A percentile compares a stretch with the other conserved stretches of the same genome.
Conservation (phyloP, 2,329 filamentous ascomycete genomes). For the Xenoacremonium recifei region DNA sequence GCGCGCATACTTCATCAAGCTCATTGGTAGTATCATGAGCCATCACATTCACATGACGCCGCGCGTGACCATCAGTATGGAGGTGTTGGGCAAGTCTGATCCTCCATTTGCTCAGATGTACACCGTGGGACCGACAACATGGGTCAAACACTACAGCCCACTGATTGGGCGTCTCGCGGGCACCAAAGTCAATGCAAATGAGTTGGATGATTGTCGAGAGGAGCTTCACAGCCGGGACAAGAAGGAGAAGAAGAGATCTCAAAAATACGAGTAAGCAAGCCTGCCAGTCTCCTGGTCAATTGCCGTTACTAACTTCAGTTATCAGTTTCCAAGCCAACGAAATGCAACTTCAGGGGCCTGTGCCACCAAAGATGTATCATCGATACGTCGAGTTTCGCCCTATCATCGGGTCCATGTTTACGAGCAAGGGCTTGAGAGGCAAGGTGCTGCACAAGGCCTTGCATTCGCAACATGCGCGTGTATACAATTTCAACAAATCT, state of each 20-base stretch:
- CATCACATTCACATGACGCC: conserved; percentile 67
- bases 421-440: conserved; percentile 71
- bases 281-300: neutral
- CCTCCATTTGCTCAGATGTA: conserved; percentile 69
- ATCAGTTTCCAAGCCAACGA: conserved; percentile 87
- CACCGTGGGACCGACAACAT: conserved; percentile 73
- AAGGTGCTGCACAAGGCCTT: conserved; percentile 79
- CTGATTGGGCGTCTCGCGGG: conserved; percentile 81
- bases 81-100: conserved; percentile 75
- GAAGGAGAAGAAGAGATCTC: conserved; percentile 51
- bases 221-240: conserved; percentile 19
- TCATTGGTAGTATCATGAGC: conserved; percentile 61
- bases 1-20: conserved; percentile 75
- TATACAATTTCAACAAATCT: conserved; percentile 82
- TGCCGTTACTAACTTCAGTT: conserved; percentile 10
- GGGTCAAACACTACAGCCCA: conserved; percentile 83
- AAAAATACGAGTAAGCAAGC: conserved; percentile 76
- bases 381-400: conserved; percentile 91
- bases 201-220: conserved; percentile 42
- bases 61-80: conserved; percentile 68
- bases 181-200: conserved; percentile 63
- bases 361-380: conserved; percentile 79
- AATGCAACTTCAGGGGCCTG: conserved; percentile 81
- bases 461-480: conserved; percentile 83
- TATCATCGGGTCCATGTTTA: conserved; percentile 88